These are phyloP conservation scores for Geranomyces michiganensis DNA, from an alignment of 192 early-diverging fungal species.

Conservation along the genomic window DNA sequence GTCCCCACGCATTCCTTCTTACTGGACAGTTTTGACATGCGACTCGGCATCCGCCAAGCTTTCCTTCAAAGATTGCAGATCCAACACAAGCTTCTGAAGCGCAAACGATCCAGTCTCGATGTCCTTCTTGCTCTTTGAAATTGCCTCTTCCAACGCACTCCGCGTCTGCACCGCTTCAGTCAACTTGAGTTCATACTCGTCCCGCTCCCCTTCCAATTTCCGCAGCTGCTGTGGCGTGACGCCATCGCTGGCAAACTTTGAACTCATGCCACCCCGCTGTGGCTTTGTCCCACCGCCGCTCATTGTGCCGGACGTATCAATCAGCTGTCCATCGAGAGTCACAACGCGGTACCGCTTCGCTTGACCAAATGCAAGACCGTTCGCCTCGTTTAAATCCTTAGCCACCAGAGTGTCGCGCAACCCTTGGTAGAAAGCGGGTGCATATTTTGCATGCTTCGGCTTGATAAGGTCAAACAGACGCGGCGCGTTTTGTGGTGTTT, in stretches of 20 bases:
- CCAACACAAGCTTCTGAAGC: conserved; percentile 30
- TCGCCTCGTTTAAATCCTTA: conserved; percentile 77
- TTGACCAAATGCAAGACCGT: conserved; percentile 84
- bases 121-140: conserved; percentile 13
- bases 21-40: conserved; percentile 62
- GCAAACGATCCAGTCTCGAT: conserved; percentile 17
- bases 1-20: conserved; percentile 12
- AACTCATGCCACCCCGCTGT: conserved; percentile 86
- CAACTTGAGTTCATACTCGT: conserved; percentile 16
- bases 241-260: conserved; percentile 52
- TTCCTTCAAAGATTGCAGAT: conserved; percentile 31
- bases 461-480: conserved; percentile 89
- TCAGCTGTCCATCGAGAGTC: conserved; percentile 87
- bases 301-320: conserved; percentile 92
- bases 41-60: conserved; percentile 71
- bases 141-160: conserved; percentile 25
- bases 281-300: conserved; percentile 82
- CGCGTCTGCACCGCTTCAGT: not conserved
- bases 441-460: conserved; percentile 71
- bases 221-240: conserved; percentile 41
- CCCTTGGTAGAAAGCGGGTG: conserved; percentile 83
- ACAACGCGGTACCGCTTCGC: conserved; percentile 85
- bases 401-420: conserved; percentile 89
- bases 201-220: conserved; percentile 50
- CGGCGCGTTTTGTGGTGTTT: conserved; percentile 76